Base-by-base conservation (phyloP, 2,329 filamentous ascomycete species). In the Westerdykella sp. region DNA sequence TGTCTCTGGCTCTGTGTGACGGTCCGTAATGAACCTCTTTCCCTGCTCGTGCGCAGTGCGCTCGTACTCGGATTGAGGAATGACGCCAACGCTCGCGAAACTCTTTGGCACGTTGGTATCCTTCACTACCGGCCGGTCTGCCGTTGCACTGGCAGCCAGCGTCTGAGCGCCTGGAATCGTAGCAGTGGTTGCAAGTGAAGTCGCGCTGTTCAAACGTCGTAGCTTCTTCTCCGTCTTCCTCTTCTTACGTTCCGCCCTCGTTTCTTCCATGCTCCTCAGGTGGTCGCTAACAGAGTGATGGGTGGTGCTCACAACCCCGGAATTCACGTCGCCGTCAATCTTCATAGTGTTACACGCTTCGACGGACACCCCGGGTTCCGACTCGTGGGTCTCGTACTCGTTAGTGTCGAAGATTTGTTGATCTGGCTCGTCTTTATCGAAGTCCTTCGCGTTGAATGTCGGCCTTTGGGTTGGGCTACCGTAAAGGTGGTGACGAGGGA, bases 401-500 rank as follows among this genome's bases (percentile, higher is more conserved):
- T 28, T 28, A 28, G 25, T 12, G 25, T 3, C 11, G 25, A 28
- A 12, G 25, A 28, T 28, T 28, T 4, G 25, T 3, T 12, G 25
- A 12, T 28, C 16, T 9, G 16, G n/a, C 32, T 35, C 32, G n/a
- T 35, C 10, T 7, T 12, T 13, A 13, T 35, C 32, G 32, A 35
- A 35, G 10, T 35, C 32, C 32, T 35, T 9, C 10, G 32, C 32
- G 32, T 35, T 18, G 16, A 35, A 35, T 7, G 16, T 18, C 3
- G 32, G 32, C 3, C 32, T 9, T 9, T 15, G 34, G 10, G 14
- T n/a, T 10, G 34, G 9, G 11, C 38, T 36, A 6, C 46, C 49
- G 31, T 52, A 46, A 0, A 54, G 34, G 34, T 62, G 53, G 32
- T 62, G 53, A 11, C 45, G 50, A 1, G 57, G 53, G 5, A 63